Evolutionary conservation across 257 asterid species (phyloP), one percentile per base, ranked within the genome.

Genomic region (Nicotiana undulata): DNA sequence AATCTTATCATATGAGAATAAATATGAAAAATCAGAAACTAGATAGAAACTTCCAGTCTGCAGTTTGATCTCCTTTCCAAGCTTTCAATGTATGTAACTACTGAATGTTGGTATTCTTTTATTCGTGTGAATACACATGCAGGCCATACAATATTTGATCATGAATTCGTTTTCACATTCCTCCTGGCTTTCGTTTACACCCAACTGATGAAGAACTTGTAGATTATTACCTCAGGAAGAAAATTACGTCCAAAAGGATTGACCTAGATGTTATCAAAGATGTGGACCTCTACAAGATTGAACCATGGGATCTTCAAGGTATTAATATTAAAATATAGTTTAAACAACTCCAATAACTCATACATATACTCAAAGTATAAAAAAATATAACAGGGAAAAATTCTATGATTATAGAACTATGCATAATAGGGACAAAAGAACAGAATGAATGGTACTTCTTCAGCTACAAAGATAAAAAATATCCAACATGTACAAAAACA

Each of bases 221-320:
- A 18, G 98, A 93, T 83, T 94, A 92, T 83, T 94, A 94, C 82
- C 94, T 94, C 11, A 90, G 98, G 82, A 88, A 91, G 86, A 94
- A 94, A 85, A 76, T 94, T 10, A 82, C 83, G 63, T 87, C 90
- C 6, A 81, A 91, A 82, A 80, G 89, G 53, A 93, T 90, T 13
- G 97, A 92, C 83, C 88, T 94, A 75, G 96, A 93, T 80, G 97
- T 93, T 10, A 90, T 94, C 75, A 94, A 92, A 83, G 98, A 92
- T 28, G 92, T 94, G 17, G 98, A 94, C 88, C 98, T 94, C 63
- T 94, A 94, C 88, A 94, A 83, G 84, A 94, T 94, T 29, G 98
- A 94, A 83, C 98, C 98, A 0, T 94, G 98, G 98, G 98, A 94
- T 89, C 98, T 94, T 88, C 94, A 92, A 91, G 98, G 98, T 94